These are phyloP conservation scores for Amylocarpus encephaloides DNA, from an alignment of 2,329 filamentous ascomycete species.

Conservation along the genomic window DNA sequence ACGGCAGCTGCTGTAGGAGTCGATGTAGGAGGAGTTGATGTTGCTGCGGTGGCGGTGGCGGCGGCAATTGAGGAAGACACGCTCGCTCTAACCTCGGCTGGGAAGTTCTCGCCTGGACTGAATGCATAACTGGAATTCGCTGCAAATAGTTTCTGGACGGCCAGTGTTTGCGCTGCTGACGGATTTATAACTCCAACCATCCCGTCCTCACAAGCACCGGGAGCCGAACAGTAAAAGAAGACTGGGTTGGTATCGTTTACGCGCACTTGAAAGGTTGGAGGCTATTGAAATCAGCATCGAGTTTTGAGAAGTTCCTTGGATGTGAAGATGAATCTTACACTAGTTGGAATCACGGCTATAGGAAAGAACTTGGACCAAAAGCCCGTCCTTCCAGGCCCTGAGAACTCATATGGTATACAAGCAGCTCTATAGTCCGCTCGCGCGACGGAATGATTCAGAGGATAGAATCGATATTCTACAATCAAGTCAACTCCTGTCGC, in stretches of 20 bases:
- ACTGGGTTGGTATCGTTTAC: slow-evolving; percentile 59
- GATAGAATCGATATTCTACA: slow-evolving; percentile 53
- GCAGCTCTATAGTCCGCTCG: slow-evolving; percentile 49
- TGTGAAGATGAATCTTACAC: slow-evolving; percentile 33
- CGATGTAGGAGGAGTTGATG: background rate
- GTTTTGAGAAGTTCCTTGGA: background rate
- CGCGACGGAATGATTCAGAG: slow-evolving; percentile 56
- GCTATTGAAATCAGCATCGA: slow-evolving; percentile 11
- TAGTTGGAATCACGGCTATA: slow-evolving; percentile 36
- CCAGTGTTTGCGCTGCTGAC: slow-evolving; percentile 34
- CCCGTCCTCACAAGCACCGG: slow-evolving; percentile 56
- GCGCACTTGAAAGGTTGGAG: slow-evolving; percentile 37
- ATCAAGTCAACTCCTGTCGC: slow-evolving; percentile 4
- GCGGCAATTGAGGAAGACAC: slow-evolving; percentile 8
- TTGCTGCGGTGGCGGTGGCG: slow-evolving; percentile 6
- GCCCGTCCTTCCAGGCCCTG: slow-evolving; percentile 39
- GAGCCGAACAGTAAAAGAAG: slow-evolving; percentile 66
- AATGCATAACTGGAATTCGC: slow-evolving; percentile 17
- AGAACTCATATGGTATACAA: slow-evolving; percentile 56
- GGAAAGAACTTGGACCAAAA: slow-evolving; percentile 30
- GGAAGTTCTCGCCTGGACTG: slow-evolving; percentile 22
- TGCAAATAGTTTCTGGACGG: slow-evolving; percentile 17
- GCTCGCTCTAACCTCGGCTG: slow-evolving; percentile 13
- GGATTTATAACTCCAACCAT: slow-evolving; percentile 80
- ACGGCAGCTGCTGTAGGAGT: slow-evolving; percentile 1